These are phyloP conservation scores for Aspergillus latus DNA, from an alignment of 2,329 filamentous ascomycete genomes.

Conservation along the genomic window DNA sequence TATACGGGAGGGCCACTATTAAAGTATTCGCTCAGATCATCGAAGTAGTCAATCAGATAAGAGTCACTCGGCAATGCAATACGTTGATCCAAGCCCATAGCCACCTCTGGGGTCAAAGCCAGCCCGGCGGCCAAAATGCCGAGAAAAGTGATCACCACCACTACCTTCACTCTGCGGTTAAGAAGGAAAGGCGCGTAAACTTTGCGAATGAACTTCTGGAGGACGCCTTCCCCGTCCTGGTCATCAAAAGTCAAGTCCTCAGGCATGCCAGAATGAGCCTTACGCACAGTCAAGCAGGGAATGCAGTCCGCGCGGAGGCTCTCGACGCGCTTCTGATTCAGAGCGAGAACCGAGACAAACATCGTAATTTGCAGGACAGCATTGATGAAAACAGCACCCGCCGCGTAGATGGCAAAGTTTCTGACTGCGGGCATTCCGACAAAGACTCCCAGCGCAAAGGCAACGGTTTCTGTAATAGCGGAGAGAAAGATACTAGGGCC, in stretches of 20 bases:
- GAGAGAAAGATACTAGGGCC: conserved; percentile 95
- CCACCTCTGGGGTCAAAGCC: conserved; percentile 77
- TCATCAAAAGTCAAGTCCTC: conserved; percentile 68
- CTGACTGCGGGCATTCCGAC: conserved; percentile 97
- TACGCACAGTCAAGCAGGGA: conserved; percentile 80
- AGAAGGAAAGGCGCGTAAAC: conserved; percentile 81
- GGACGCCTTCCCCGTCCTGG: conserved; percentile 71
- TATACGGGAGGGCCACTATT: conserved; percentile 91
- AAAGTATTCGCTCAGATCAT: conserved; percentile 91
- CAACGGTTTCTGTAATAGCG: conserved; percentile 88
- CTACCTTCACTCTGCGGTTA: conserved; percentile 74
- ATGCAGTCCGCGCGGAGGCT: conserved; percentile 86
- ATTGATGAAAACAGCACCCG: conserved; percentile 95
- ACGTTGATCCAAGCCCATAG: conserved; percentile 88
- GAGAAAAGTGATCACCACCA: conserved; percentile 76
- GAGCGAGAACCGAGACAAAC: conserved; percentile 86
- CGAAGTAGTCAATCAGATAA: conserved; percentile 94
- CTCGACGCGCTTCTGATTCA: conserved; percentile 90
- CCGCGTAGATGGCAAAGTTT: conserved; percentile 96
- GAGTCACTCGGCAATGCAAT: conserved; percentile 92
- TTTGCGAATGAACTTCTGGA: conserved; percentile 89
- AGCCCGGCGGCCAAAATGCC: conserved; percentile 83
- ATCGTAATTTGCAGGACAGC: conserved; percentile 95
- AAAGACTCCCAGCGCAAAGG: conserved; percentile 87
- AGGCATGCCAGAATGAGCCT: conserved; percentile 65